These are phyloP conservation scores for Moesziomyces aphidis DNA, from an alignment of 1,284 basidiomycete genomes.

Conservation along the genomic window DNA sequence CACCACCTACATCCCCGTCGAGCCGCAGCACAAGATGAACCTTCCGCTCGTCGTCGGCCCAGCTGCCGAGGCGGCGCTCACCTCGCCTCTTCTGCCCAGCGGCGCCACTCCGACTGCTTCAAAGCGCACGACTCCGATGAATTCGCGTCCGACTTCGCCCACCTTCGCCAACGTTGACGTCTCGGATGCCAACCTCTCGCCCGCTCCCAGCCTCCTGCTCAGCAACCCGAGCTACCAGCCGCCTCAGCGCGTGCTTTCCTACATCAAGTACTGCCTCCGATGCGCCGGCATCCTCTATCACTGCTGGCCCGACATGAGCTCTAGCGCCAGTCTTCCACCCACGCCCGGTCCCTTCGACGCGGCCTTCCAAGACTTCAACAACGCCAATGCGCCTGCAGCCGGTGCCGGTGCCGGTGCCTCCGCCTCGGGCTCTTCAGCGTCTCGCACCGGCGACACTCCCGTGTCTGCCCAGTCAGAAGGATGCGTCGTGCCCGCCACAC, in stretches of 20 bases:
- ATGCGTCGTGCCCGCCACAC: constrained; percentile 5
- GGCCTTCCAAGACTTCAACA: constrained; percentile 35
- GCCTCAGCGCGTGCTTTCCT: constrained; percentile 54
- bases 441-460: constrained; percentile 10
- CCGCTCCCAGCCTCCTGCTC: constrained; percentile 40
- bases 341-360: constrained; percentile 46
- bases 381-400: neutral
- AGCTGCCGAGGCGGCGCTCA: constrained; percentile 46
- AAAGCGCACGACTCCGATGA: constrained; percentile 31
- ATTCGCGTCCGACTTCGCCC: constrained; percentile 33
- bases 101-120: constrained; percentile 41
- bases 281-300: constrained; percentile 73
- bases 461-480: constrained; percentile 11
- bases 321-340: constrained; percentile 23
- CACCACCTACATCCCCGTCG: constrained; percentile 69
- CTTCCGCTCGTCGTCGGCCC: constrained; percentile 63
- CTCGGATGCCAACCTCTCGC: constrained; percentile 32
- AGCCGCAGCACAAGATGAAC: constrained; percentile 71
- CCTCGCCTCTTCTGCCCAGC: constrained; percentile 30
- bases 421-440: constrained; percentile 1
- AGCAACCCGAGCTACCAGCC: constrained; percentile 62
- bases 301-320: constrained; percentile 61
- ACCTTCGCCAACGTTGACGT: constrained; percentile 6
- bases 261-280: constrained; percentile 70
- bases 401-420: neutral